Conservation (phyloP, 2,329 filamentous ascomycete genomes). For the Monilinia vaccinii-corymbosi region DNA sequence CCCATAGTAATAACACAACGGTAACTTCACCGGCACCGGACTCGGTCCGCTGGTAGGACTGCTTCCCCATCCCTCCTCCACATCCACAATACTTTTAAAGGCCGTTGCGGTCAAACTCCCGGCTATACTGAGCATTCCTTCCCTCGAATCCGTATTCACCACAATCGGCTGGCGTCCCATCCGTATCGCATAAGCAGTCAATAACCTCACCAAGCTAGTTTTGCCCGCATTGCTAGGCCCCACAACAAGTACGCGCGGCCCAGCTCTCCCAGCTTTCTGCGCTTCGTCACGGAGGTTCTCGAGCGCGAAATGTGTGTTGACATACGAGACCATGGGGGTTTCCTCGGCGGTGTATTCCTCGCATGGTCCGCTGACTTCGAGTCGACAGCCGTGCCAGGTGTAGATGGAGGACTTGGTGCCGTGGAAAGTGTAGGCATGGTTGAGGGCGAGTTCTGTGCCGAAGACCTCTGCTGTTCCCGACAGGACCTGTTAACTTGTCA, state of each 20-base stretch:
- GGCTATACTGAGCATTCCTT: conserved; percentile 68
- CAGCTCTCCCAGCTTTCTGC: conserved; percentile 40
- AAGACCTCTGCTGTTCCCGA: conserved; percentile 87
- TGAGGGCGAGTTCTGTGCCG: conserved; percentile 81
- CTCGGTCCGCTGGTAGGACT: conserved; percentile 88
- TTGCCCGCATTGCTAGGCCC: conserved; percentile 76
- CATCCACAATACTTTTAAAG: conserved; percentile 78
- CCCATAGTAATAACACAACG: conserved; percentile 84
- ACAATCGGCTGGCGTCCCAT: conserved; percentile 67
- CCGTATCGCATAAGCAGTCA: conserved; percentile 72
- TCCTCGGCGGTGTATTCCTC: conserved; percentile 63
- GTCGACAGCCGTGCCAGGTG: conserved; percentile 82
- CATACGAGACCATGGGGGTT: conserved; percentile 69
- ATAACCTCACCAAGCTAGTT: conserved; percentile 66
- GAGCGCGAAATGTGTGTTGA: conserved; percentile 84
- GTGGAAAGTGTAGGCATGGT: conserved; percentile 70
- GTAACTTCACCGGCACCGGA: conserved; percentile 80
- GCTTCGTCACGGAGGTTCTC: conserved; percentile 61
- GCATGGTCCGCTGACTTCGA: conserved; percentile 59
- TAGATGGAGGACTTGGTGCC: conserved; percentile 81
- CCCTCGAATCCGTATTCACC: conserved; percentile 74
- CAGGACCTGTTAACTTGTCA: conserved; percentile 47
- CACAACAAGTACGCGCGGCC: conserved; percentile 76
- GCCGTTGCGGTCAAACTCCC: conserved; percentile 81
- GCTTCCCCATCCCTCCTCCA: conserved; percentile 81